Base-by-base conservation (phyloP, 2,329 filamentous ascomycete species). In the Exophiala mesophila region DNA sequence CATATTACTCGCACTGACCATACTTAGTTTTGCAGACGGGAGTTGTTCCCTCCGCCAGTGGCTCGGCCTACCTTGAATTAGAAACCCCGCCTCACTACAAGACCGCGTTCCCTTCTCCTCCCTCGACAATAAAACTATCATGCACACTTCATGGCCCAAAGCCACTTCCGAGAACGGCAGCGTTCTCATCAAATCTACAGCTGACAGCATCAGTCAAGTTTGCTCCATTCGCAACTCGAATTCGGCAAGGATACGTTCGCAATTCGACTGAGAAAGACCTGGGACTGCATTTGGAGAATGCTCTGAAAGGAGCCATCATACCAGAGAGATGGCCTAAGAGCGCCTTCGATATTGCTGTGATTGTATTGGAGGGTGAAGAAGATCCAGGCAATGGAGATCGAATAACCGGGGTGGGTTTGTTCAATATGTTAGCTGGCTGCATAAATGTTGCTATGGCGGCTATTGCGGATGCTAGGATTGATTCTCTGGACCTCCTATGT, bases 321-420 rank as follows among this genome's bases (percentile, higher is more conserved):
- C 88, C 88, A 10, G 89, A 96, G 61, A 76, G 90, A 44, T 98
- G 90, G 87, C 92, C 92, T n/a, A 98, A 98, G 72, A 95, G 88
- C 62, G 89, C 88, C 32, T 82, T 95, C n/a, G 92, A 98, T 61
- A 82, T 98, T 29, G 83, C 95, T 13, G 80, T 98, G 36, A 96
- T 88, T 0, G 81, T 98, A 36, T 72, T 98, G 13, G 92, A 98
- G 67, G 90, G 88, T 3, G 92, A 97, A 59, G 53, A 56, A 19
- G 87, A 96, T 61, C 78, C 74, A 3, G 74, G 79, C 59, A 66
- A 34, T 6, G 53, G 51, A 16, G 36, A 41, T 32, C 66, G 44
- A 66, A 76, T 80, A 45, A 80, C 81, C 49, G 78, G 84, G 10
- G 94, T 88, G 83, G 88, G 88, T 7, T 77, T 85, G 67, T 90